Evolutionary conservation across 169 alveolate species (phyloP), one percentile per base, ranked within the genome.

Genomic region (Theileria annulata): DNA sequence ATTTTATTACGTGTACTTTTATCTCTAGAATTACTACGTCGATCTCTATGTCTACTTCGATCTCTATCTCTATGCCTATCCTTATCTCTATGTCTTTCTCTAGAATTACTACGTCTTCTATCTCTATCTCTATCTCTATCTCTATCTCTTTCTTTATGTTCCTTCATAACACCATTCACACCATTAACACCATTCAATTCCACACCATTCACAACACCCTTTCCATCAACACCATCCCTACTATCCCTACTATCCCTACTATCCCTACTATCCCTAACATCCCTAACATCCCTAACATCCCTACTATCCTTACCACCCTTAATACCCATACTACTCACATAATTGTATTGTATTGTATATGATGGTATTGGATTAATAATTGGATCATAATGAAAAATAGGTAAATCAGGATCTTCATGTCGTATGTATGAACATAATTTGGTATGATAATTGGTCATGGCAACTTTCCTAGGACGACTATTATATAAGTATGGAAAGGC

Each of bases 401-500:
- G 98, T 27, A 96, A 85, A 75, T 94, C 97, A 17, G 97, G 97
- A 77, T 92, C 95, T 28, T 97, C 96, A 58, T 96, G 99, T 79
- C 94, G 93, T 74, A 95, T 88, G 86, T 91, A 96, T 42, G 95
- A 89, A 72, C 94, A 89, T 67, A 93, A 72, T 49, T 93, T 95
- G 19, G 94, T 77, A 58, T 95, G 96, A 68, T 94, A 95, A 25
- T 88, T 76, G 85, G 98, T 88, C 84, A 96, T 66, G 87, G 96
- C 90, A 85, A 95, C 92, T 91, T 86, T 87, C 81, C 99, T 93
- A 19, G 99, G 99, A 71, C 99, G 88, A 71, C 94, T 94, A 93
- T 98, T 98, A 93, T 98, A 99, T 63, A 99, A 91, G 94, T 94
- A 98, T 19, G 99, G 99, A 92, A 97, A 99, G 15, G 99, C 99